Base-by-base conservation (phyloP, 75 land plant species). In the Picea glauca region DNA sequence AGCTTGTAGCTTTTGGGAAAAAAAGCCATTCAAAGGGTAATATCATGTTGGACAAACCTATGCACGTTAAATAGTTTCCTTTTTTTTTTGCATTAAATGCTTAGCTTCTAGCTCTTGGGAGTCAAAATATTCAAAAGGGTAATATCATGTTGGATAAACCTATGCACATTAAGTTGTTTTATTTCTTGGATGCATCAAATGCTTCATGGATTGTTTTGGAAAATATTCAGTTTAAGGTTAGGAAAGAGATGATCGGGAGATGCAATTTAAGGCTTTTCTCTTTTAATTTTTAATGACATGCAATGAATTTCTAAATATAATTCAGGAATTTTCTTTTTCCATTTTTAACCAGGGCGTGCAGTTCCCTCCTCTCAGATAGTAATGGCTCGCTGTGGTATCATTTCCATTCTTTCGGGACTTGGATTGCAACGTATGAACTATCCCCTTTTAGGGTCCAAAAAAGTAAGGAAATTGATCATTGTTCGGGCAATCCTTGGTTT, bases 361-460 rank as follows among this genome's bases (percentile, higher is more conserved):
- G 54, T 83, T 54, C 83, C 84, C 26, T 81, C 84, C 13, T 83
- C 83, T 60, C 84, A 83, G 75, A 80, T 81, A 31, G 84, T 83
- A 84, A 72, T 80, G 78, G 73, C 60, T 56, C 83, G 84, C 13
- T 83, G 84, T 74, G 46, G 74, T 23, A 62, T 83, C 32, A 72
- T 83, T 23, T 59, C 84, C 38, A 46, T 80, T 38, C 77, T 83
- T 50, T 58, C 84, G 13, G 83, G 83, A 57, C 58, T 81, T 13
- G 72, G 79, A 38, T 58, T 83, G 58, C 67, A 58, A 46, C 74
- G 12, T 60, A 83, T 83, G 84, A 43, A 81, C 17, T 76, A 83
- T 75, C 83, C 84, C n/a, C 62, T 83, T 18, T 59, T 83, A 13
- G 84, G 84, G 40, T 81, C 84, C 57, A 21, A 65, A 15, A 62